A percentile compares a stretch with the other conserved stretches of the same genome.
These are phyloP conservation scores for Blastobotrys capitulatus DNA, from an alignment of 1,139 yeast genomes.

Conservation along the genomic window DNA sequence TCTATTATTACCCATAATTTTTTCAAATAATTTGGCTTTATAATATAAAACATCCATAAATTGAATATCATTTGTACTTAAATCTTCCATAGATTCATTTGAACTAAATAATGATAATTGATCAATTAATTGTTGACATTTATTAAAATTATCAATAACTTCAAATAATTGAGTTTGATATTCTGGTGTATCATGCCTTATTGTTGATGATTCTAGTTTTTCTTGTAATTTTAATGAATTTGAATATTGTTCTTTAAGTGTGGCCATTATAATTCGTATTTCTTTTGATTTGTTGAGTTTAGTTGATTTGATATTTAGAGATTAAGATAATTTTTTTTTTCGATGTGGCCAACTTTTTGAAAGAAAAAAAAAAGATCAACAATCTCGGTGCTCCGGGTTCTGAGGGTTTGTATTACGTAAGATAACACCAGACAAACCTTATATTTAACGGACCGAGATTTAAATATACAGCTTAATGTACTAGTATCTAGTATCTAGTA, in stretches of 20 bases:
- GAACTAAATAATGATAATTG: slow-evolving; percentile 48
- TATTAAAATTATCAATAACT: slow-evolving; percentile 16
- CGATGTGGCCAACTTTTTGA: neutral
- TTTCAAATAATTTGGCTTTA: slow-evolving; percentile 37
- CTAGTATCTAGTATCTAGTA: too few relatives aligned
- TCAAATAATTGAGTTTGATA: slow-evolving; percentile 19
- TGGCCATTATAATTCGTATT: too few relatives aligned
- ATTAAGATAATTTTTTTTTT: neutral
- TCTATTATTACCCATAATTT: slow-evolving; percentile 20
- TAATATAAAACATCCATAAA: slow-evolving; percentile 48
- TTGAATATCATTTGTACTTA: slow-evolving; percentile 48
- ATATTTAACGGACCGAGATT: too few relatives aligned
- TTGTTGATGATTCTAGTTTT: slow-evolving; percentile 6
- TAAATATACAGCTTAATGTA: too few relatives aligned
- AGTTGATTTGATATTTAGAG: neutral
- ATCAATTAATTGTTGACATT: slow-evolving; percentile 24
- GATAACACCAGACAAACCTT: too few relatives aligned
- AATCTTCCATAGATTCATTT: slow-evolving; percentile 54
- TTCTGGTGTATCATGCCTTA: slow-evolving; percentile 18
- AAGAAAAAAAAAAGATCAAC: neutral
- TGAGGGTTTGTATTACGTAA: neutral
- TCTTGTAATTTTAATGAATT: slow-evolving; percentile 13
- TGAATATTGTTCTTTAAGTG: slow-evolving; percentile 17
- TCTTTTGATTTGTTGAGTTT: neutral
- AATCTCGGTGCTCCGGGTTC: neutral